Percentiles rank a stretch among this genome's conserved stretches.
These are phyloP conservation scores for Fusarium coffeatum DNA, from an alignment of 2,329 filamentous ascomycete genomes.

Conservation along the genomic window DNA sequence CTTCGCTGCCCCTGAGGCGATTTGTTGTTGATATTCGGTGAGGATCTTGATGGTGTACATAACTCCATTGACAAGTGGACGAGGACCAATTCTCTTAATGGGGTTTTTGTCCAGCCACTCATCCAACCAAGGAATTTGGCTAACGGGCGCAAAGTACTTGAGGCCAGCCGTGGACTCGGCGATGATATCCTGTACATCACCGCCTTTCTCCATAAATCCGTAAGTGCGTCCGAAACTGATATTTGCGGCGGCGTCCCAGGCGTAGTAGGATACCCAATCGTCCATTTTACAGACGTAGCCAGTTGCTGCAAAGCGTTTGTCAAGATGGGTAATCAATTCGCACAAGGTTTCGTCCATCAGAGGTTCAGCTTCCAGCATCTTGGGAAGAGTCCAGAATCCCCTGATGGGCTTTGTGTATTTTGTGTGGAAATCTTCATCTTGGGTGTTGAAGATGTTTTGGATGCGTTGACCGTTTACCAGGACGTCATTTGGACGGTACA, in stretches of 20 bases:
- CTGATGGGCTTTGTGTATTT: slow-evolving; percentile 40
- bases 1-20: slow-evolving; percentile 17
- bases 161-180: slow-evolving; percentile 22
- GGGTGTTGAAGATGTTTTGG: slow-evolving; percentile 41
- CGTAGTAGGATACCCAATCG: slow-evolving; percentile 40
- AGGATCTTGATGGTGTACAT: slow-evolving; percentile 38
- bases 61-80: slow-evolving; percentile 18
- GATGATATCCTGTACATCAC: slow-evolving; percentile 31
- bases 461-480: slow-evolving; percentile 36
- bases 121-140: slow-evolving; percentile 41
- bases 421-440: slow-evolving; percentile 36
- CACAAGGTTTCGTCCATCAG: slow-evolving; percentile 40
- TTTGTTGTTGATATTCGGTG: slow-evolving; percentile 33
- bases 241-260: slow-evolving; percentile 38
- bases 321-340: slow-evolving; percentile 20
- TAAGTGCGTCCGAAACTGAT: slow-evolving; percentile 35
- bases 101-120: slow-evolving; percentile 42
- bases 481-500: slow-evolving; percentile 39
- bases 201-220: slow-evolving; percentile 32
- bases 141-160: slow-evolving; percentile 37
- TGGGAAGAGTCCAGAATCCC: slow-evolving; percentile 38
- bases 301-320: slow-evolving; percentile 21
- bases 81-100: slow-evolving; percentile 14
- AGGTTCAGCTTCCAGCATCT: slow-evolving; percentile 37
- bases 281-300: slow-evolving; percentile 32